Base-by-base conservation (phyloP, 2,329 filamentous ascomycete species). In the Coleophoma cylindrospora region DNA sequence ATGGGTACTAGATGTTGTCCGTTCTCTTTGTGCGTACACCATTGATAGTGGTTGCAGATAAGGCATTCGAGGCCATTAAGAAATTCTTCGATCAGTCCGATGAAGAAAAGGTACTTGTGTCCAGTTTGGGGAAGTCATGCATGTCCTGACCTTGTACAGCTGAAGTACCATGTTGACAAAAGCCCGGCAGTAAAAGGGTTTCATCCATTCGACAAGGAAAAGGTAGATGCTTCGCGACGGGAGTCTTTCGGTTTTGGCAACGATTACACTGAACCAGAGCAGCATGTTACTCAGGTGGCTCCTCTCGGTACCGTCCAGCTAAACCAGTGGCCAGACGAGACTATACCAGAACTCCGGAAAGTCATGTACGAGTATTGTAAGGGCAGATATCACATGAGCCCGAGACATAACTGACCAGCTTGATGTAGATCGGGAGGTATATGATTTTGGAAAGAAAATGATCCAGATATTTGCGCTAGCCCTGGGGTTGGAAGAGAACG, bases 271-370 rank as follows among this genome's bases (percentile, higher is more conserved):
- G 73, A 77, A 40, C 73, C 76, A 1, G 61, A 66, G 11, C 67
- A 72, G 45, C 34, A 47, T 47, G 34, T 37, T 13, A 33, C 32
- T 11, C 17, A 40, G n/a, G 37, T 40, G 7, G 37, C 37, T 40
- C 37, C 37, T 40, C 37, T 19, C 10, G 37, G 37, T 6, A 41
- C 40, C 14, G 72, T 75, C 0, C 96, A 96, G 70, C 91, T 91
- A 43, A 91, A 95, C 69, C 96, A 96, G 72, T 96, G 91, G 91
- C 81, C 83, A 40, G 95, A 96, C 61, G 84, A 65, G 6, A 69
- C 75, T 50, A 41, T 41, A 13, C 70, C 72, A 8, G 57, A 59
- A 12, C 77, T 80, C 61, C 71, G 73, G 51, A 51, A 66, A 1
- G 68, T 68, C 19, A 62, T 71, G 10, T 55, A 75, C 15, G 55